Evolutionary conservation across 2,329 filamentous ascomycete genomes (phyloP), one percentile per base, ranked within the genome.

Genomic region (Lasiodiplodia sp.): DNA sequence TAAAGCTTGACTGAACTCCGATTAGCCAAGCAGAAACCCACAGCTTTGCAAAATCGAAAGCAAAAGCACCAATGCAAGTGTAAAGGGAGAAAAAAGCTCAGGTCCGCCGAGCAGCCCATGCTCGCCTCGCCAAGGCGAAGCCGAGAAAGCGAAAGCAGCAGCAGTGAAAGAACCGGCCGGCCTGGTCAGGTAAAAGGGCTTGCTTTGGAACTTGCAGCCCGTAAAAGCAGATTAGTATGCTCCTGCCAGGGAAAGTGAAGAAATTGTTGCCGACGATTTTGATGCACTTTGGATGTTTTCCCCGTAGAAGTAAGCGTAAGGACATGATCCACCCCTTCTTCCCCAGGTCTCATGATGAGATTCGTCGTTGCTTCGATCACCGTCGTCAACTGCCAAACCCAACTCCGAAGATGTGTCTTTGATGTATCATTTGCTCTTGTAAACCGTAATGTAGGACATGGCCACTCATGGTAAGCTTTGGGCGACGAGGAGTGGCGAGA

Each of bases 371-470:
- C 51, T 66, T 66, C 34, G 37, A 49, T 66, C 63, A 56, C 52
- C 63, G 34, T 66, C 49, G 63, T 64, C 60, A 40, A 38, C 60
- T 52, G 28, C 60, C 60, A 34, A 64, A 64, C 34, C 60, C 60
- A 64, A 64, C 60, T 64, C 60, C 60, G 60, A 64, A 52, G 60
- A 64, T 64, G 60, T 64, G 60, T 49, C 60, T 64, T 58, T 52
- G 52, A 52, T 64, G 60, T 64, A 64, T 64, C 60, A 64, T 64
- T 64, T 64, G 60, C 60, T 64, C 60, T 64, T 64, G 60, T 64
- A 64, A 64, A 31, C 57, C 60, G 60, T 64, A 52, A 64, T 64
- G 60, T 64, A 64, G 23, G 44, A 64, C 44, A 51, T 25, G 47
- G 47, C 18, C 60, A 44, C 60, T 52, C 28, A 31, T 52, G 60